Evolutionary conservation across 148 eudicot species (phyloP).

Genomic region (Amaranthus hypochondriacus): DNA sequence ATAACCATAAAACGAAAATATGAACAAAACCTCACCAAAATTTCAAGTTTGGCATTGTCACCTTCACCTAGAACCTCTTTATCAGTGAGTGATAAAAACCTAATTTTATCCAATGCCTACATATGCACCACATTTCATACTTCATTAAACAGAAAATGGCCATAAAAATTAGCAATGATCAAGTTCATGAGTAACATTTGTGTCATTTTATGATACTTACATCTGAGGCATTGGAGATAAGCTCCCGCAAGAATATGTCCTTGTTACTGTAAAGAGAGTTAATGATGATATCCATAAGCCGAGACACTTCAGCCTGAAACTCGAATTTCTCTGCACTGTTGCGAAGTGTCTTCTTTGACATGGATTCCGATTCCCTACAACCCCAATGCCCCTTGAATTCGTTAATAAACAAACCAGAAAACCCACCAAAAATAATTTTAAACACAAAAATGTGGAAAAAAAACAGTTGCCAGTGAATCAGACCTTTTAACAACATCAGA

Average conservation of each 20-base stretch:
- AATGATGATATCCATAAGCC: slow-evolving; percentile 97
- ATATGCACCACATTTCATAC: slow-evolving; percentile 7
- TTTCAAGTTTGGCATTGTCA: slow-evolving; percentile 80
- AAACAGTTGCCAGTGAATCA: background rate
- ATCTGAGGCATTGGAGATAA: slow-evolving; percentile 98
- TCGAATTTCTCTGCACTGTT: slow-evolving; percentile 87
- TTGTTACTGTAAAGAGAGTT: slow-evolving; percentile 98
- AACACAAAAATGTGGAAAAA: background rate
- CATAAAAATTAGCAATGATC: background rate
- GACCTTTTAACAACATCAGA: slow-evolving; percentile 90
- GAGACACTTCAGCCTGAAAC: slow-evolving; percentile 99
- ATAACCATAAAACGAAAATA: background rate
- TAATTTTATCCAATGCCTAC: slow-evolving; percentile 95
- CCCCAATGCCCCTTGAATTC: background rate
- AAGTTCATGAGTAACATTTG: too few species aligned
- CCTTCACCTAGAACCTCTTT: slow-evolving; percentile 92
- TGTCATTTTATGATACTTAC: slow-evolving; percentile 36
- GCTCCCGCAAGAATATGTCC: slow-evolving; percentile 92
- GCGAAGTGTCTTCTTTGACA: slow-evolving; percentile 80
- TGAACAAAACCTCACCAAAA: slow-evolving; percentile 46
- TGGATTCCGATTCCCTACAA: slow-evolving; percentile 87
- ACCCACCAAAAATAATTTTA: background rate
- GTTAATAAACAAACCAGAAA: background rate
- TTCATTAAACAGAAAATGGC: background rate
- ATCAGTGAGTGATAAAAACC: slow-evolving; percentile 89